Base-by-base conservation (phyloP, 2,329 filamentous ascomycete genomes). In the Verticillium nonalfalfae region DNA sequence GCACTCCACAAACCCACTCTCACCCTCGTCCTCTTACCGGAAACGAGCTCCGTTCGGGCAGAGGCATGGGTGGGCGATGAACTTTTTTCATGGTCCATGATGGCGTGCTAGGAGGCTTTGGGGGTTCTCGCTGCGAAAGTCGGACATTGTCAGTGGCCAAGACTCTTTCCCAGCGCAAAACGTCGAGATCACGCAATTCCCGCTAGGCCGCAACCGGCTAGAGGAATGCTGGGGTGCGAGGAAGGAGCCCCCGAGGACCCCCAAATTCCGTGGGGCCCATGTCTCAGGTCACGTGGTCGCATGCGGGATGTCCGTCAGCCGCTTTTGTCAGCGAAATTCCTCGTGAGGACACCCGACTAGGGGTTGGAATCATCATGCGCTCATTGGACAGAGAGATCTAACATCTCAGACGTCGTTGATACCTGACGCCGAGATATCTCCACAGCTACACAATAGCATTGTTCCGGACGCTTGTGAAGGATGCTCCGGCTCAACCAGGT, bases 161-260 rank as follows among this genome's bases (percentile, higher is more conserved):
- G 56, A 45, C 40, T 31, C 26, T 52, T 45, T 18, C 33, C 40
- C n/a, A 14, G 40, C 40, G 45, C 58, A 59, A 59, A 59, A 59
- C 18, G 58, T 55, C 58, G 45, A 59, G 58, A 56, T 56, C 58
- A 59, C 58, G 58, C 58, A 38, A 59, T 59, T 45, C 45, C 26
- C 58, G 58, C 58, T 38, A 52, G 31, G n/a, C 58, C 11, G 26
- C 35, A 58, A 50, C 13, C 31, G 39, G 57, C 26, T 33, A 52
- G 45, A 21, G 45, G 45, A 52, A 52, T 52, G 45, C 9, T 18
- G 18, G 18, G 35, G 35, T 36, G 35, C 9, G 35, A 36, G 35
- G 35, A 21, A 39, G 56, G 26, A 31, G 26, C 15, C 26, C 5
- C 26, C 26, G 38, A 36, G 34, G 57, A 31, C 33, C 57, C 57